Percentiles rank a stretch among this genome's conserved stretches.
Conservation (phyloP, 2,329 filamentous ascomycete genomes). For the Pseudogymnoascus sp. region DNA sequence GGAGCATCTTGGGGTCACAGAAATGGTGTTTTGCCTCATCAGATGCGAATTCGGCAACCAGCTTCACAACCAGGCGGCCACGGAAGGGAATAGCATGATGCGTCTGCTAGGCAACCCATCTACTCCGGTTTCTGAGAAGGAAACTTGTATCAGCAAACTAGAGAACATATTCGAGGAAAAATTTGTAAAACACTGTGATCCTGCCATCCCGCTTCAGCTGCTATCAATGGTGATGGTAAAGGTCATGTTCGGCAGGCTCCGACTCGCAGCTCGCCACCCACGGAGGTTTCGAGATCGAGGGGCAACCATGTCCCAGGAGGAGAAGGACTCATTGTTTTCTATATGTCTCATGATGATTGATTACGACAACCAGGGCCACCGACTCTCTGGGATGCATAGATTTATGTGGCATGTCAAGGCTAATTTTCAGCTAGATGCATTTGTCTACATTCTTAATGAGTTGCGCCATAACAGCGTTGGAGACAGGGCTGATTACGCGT, state of each 20-base stretch:
- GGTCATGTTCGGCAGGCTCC: constrained; percentile 24
- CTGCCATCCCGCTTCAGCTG: constrained; percentile 32
- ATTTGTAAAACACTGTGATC: constrained; percentile 34
- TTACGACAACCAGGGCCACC: constrained; percentile 27
- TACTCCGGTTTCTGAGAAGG: constrained; percentile 15
- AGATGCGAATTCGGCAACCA: constrained; percentile 26
- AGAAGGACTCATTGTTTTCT: constrained; percentile 26
- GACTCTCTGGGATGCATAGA: constrained; percentile 21
- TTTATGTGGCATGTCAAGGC: constrained; percentile 29
- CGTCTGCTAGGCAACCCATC: neutral
- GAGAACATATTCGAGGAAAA: constrained; percentile 31
- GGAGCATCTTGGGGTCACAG: constrained; percentile 34
- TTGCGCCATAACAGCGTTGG: constrained; percentile 25
- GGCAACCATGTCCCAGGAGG: constrained; percentile 23
- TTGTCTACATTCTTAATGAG: constrained; percentile 29
- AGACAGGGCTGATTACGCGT: constrained; percentile 24
- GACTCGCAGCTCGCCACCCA: constrained; percentile 27
- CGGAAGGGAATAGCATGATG: neutral
- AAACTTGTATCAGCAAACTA: constrained; percentile 23
- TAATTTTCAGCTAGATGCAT: constrained; percentile 29
- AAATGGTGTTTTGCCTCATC: constrained; percentile 35
- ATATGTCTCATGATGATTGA: constrained; percentile 30
- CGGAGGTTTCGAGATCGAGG: constrained; percentile 24
- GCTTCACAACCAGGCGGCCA: neutral
- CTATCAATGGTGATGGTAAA: constrained; percentile 22